Evolutionary conservation across 345 rosid species (phyloP).

Genomic region (Turnera subulata): DNA sequence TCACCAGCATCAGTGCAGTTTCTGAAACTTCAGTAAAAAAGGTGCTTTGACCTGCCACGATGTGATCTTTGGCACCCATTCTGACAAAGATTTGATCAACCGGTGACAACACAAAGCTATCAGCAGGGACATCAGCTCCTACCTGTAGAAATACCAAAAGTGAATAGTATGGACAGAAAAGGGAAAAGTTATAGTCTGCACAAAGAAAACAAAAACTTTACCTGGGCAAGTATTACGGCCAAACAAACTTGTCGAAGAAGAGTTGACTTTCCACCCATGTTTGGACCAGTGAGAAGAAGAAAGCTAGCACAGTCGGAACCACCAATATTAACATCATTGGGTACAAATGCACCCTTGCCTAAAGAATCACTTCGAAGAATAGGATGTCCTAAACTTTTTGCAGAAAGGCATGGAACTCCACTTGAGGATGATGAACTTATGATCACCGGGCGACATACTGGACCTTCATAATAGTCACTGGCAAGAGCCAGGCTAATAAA

Average conservation of each 20-base stretch:
- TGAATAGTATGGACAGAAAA: conserved; percentile 7
- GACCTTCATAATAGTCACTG: conserved; percentile 83
- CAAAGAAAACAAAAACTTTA: conserved; percentile 20
- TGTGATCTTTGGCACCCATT: conserved; percentile 98
- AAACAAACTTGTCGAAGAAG: conserved; percentile 98
- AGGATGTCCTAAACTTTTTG: conserved; percentile 87
- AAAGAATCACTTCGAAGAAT: conserved; percentile 81
- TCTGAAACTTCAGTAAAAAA: conserved; percentile 96
- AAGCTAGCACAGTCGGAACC: conserved; percentile 65
- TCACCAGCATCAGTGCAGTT: conserved; percentile 93
- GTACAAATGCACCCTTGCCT: conserved; percentile 84
- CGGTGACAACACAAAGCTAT: conserved; percentile 74
- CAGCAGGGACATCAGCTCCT: conserved; percentile 95
- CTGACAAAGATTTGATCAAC: conserved; percentile 86
- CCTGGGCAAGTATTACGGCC: conserved; percentile 92
- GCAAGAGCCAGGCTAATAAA: conserved; percentile 83
- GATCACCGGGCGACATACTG: conserved; percentile 65
- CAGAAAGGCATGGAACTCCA: conserved; percentile 56
- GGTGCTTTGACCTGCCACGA: conserved; percentile 92
- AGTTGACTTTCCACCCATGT: conserved; percentile 99
- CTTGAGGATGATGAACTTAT: conserved; percentile 37
- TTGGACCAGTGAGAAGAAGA: conserved; percentile 96
- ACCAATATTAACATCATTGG: conserved; percentile 74
- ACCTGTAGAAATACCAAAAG: conserved; percentile 39
- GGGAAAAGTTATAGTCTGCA: conserved; percentile 4